Evolutionary conservation across 1,284 basidiomycete species (phyloP).

Genomic region (Clitocybe nebularis): DNA sequence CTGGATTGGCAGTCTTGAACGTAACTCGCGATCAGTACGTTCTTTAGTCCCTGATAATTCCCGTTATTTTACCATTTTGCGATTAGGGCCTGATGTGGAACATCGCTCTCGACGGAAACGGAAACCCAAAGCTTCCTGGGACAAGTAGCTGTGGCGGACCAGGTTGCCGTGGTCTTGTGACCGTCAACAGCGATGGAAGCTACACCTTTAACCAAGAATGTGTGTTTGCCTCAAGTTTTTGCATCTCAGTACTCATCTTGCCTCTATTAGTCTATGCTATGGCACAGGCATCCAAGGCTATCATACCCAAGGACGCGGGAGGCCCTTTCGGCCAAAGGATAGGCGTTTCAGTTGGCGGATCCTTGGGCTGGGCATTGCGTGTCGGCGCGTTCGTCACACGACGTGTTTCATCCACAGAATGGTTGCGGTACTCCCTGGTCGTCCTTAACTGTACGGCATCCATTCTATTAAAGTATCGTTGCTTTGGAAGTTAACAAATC

Average conservation of each 20-base stretch:
- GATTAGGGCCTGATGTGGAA: conserved; percentile 66
- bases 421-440: conserved; percentile 63
- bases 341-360: conserved; percentile 56
- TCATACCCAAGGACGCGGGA: conserved; percentile 61
- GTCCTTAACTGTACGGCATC: conserved; percentile 56
- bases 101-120: conserved; percentile 57
- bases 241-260: neutral
- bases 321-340: conserved; percentile 70
- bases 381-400: conserved; percentile 64
- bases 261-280: conserved; percentile 56
- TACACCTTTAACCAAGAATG: conserved; percentile 72
- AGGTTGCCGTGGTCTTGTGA: conserved; percentile 63
- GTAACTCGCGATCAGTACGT: conserved; percentile 19
- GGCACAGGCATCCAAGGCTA: conserved; percentile 71
- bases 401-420: conserved; percentile 51
- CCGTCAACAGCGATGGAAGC: conserved; percentile 58
- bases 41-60: neutral
- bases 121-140: conserved; percentile 61
- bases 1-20: conserved; percentile 19
- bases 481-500: neutral
- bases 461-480: neutral
- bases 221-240: conserved; percentile 25
- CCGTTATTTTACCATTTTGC: conserved; percentile 25
- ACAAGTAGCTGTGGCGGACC: conserved; percentile 55
- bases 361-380: conserved; percentile 51